phyloP scores from a whole-genome alignment of 371 early-diverging fungal species.

The Syncephalastrum racemosum region DNA sequence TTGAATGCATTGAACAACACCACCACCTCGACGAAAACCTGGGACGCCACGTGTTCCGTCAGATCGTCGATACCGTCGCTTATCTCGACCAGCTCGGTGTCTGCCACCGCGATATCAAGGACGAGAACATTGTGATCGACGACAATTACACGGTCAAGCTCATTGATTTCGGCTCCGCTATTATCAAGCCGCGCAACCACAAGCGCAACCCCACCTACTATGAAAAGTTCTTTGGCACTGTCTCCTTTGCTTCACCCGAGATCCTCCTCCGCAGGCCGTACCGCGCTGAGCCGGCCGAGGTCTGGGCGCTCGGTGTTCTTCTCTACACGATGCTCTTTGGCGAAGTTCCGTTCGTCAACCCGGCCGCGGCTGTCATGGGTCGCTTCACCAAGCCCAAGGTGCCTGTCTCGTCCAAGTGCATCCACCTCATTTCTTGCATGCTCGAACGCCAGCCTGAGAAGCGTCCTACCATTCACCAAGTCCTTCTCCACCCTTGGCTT shows the following conservation, averaged over 20 bases:
- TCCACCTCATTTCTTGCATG: slow-evolving; percentile 66
- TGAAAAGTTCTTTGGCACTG: slow-evolving; percentile 45
- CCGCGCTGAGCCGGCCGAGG: slow-evolving; percentile 77
- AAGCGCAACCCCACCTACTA: slow-evolving; percentile 26
- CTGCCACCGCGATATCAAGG: slow-evolving; percentile 71
- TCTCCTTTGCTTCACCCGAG: slow-evolving; percentile 78
- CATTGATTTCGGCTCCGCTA: slow-evolving; percentile 78
- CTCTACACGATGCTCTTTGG: slow-evolving; percentile 77
- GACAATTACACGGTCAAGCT: slow-evolving; percentile 65
- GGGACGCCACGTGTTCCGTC: slow-evolving; percentile 63
- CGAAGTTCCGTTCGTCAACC: slow-evolving; percentile 70
- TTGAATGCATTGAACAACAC: slow-evolving; percentile 79
- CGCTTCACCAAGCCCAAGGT: slow-evolving; percentile 46
- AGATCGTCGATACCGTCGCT: slow-evolving; percentile 68
- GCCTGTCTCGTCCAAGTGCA: slow-evolving; percentile 51
- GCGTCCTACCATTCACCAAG: slow-evolving; percentile 65
- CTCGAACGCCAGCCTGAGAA: slow-evolving; percentile 56
- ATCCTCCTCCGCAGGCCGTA: slow-evolving; percentile 71
- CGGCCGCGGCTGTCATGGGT: slow-evolving; percentile 50
- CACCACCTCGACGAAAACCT: slow-evolving; percentile 61
- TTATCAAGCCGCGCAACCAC: slow-evolving; percentile 37
- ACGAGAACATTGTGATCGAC: slow-evolving; percentile 81
- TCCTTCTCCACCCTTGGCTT: slow-evolving; percentile 67
- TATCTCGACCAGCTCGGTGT: slow-evolving; percentile 61
- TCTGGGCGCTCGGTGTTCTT: slow-evolving; percentile 81